Base-by-base conservation (phyloP, 1,139 yeast species). In the Scheffersomyces lignicola region DNA sequence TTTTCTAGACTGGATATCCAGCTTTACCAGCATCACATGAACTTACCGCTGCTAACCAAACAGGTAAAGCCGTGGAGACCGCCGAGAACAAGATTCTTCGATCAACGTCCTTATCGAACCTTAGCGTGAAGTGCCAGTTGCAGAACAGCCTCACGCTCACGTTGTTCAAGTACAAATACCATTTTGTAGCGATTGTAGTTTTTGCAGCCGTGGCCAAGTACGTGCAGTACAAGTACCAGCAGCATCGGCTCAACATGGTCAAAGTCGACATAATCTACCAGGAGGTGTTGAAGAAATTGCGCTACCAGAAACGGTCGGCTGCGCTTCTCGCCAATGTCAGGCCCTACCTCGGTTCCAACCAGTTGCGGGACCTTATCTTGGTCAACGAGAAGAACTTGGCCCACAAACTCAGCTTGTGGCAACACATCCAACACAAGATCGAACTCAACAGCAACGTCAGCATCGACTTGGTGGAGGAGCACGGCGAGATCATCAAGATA, bases 401-500 rank as follows among this genome's bases (percentile, higher is more conserved):
- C 36, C 73, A 74, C 39, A 70, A 75, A 38, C 52, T 68, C 36
- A 52, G 62, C 28, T 51, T 84, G 17, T 89, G 97, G 97, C 65
- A 64, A 29, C 51, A 58, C n/a, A 83, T 89, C 2, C 69, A 73
- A 33, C 59, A 60, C 25, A 69, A 65, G 32, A 75, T 92, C 8
- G 96, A 89, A 49, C 60, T 63, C 35, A 84, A 87, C 49, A 62
- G 82, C 22, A 82, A 82, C 47, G 76, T 88, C 18, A 69, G 78
- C 29, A 65, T 69, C 30, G 69, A 78, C 33, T 75, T 81, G 41
- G 60, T 78, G 42, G 96, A 89, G 52, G 69, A 80, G 28, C 86
- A 83, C 48, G 97, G 97, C 4, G 96, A 88, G 47, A 83, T 88
- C 41, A 78, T 84, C 78, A 79, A 81, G 51, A 88, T 87, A 21